Conservation (phyloP, 176 grass and related monocot genomes). For the Dactylis glomerata region DNA sequence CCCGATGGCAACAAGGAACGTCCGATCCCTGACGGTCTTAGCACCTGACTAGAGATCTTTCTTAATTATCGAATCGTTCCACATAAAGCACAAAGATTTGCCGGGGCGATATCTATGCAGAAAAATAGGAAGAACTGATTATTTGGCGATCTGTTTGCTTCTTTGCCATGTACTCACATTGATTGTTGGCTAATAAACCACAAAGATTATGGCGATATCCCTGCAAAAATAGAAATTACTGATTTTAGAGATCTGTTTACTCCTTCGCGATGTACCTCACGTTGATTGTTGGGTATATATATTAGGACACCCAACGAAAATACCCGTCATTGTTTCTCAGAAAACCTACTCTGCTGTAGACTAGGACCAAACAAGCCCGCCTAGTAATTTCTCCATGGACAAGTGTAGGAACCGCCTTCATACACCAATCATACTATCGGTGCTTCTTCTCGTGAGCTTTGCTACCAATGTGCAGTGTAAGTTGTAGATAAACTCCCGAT, state of each 20-base stretch:
- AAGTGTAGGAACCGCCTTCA: background rate
- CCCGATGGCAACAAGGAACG: too few species aligned
- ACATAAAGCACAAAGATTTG: too few species aligned
- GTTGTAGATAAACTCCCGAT: background rate
- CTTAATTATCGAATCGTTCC: too few species aligned
- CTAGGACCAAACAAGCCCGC: background rate
- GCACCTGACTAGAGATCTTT: too few species aligned
- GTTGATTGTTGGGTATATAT: background rate
- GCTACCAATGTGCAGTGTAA: background rate
- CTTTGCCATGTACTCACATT: background rate
- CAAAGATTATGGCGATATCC: too few species aligned
- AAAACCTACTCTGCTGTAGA: background rate
- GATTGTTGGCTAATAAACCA: background rate
- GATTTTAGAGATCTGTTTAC: background rate
- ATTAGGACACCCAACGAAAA: background rate
- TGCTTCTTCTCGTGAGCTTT: background rate
- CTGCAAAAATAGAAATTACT: too few species aligned
- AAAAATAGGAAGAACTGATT: too few species aligned
- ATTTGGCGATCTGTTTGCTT: too few species aligned
- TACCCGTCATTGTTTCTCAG: background rate
- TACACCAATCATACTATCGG: background rate
- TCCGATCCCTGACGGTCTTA: too few species aligned
- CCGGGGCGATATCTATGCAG: too few species aligned
- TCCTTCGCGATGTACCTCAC: background rate
- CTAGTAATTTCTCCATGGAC: background rate